These are phyloP conservation scores for Halteria grandinella DNA, from an alignment of 73 alveolate species.

Conservation along the genomic window DNA sequence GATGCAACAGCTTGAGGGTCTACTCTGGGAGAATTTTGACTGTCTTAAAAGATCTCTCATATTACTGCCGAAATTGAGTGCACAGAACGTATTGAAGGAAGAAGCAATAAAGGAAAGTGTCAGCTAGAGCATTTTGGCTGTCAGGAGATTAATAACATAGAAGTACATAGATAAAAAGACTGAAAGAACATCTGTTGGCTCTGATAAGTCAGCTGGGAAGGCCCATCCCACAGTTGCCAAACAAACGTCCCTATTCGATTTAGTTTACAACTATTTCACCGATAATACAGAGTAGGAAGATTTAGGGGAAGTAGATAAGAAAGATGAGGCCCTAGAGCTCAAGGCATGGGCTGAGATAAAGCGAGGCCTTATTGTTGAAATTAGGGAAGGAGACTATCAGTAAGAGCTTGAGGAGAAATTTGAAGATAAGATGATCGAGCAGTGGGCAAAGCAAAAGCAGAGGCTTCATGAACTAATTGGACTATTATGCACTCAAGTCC, in stretches of 20 bases:
- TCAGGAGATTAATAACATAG: not conserved
- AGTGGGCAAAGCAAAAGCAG: conserved; percentile 1
- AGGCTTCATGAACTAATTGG: conserved; percentile 20
- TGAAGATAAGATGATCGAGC: conserved; percentile 15
- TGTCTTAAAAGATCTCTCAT: conserved; percentile 27
- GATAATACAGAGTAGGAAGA: conserved; percentile 40
- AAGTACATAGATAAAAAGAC: conserved; percentile 1
- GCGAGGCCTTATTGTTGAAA: conserved; percentile 1
- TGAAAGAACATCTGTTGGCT: too few species aligned
- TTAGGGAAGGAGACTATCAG: conserved; percentile 26
- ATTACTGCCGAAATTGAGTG: conserved; percentile 19
- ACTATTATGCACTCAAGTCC: conserved; percentile 12
- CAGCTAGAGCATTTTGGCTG: conserved; percentile 3
- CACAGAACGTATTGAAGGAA: conserved; percentile 13
- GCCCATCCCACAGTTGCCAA: not conserved
- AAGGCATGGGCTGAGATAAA: not conserved
- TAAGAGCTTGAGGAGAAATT: conserved; percentile 22
- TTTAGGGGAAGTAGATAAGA: not conserved
- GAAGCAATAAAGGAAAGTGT: not conserved
- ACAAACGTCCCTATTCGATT: conserved; percentile 36
- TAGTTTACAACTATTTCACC: conserved; percentile 54
- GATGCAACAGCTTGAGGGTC: not conserved
- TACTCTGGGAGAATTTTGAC: conserved; percentile 36
- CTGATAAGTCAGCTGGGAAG: not conserved
- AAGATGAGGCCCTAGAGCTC: conserved; percentile 1